Conservation (phyloP, 495 filamentous ascomycete species). For the Penicillium pancosmium region DNA sequence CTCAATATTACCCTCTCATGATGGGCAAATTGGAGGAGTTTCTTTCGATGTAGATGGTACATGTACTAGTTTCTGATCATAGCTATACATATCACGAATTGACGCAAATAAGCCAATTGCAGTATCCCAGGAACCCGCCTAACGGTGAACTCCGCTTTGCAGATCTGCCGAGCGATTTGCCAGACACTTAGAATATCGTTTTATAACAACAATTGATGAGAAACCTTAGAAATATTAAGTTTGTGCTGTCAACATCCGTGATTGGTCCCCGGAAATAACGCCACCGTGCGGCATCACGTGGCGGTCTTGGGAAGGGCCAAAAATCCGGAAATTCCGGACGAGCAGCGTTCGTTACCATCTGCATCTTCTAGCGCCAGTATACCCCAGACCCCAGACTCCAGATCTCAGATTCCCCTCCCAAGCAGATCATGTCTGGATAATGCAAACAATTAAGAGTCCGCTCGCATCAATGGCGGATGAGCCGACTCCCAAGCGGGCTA, state of each 20-base stretch:
- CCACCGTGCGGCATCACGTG: background rate
- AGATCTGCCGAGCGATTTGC: background rate
- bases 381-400: slow-evolving; percentile 7
- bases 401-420: slow-evolving; percentile 12
- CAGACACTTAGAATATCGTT: background rate
- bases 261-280: slow-evolving; percentile 1
- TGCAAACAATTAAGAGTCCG: slow-evolving; percentile 18
- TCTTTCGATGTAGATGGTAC: no score
- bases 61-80: no score
- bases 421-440: slow-evolving; percentile 19
- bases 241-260: background rate
- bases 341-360: slow-evolving; percentile 13
- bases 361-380: slow-evolving; percentile 9
- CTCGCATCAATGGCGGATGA: slow-evolving; percentile 21
- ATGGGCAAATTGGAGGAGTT: background rate
- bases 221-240: background rate
- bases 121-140: no score
- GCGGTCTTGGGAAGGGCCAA: background rate
- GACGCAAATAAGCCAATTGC: background rate
- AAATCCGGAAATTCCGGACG: slow-evolving; percentile 20
- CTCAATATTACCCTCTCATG: slow-evolving; percentile 26
- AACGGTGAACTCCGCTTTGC: no score
- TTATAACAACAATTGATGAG: background rate
- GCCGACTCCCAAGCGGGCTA: slow-evolving; percentile 32
- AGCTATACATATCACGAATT: background rate